A percentile compares a stretch with the other conserved stretches of the same genome.
These are phyloP conservation scores for Neurospora africana DNA, from an alignment of 495 filamentous ascomycete genomes.

Conservation along the genomic window DNA sequence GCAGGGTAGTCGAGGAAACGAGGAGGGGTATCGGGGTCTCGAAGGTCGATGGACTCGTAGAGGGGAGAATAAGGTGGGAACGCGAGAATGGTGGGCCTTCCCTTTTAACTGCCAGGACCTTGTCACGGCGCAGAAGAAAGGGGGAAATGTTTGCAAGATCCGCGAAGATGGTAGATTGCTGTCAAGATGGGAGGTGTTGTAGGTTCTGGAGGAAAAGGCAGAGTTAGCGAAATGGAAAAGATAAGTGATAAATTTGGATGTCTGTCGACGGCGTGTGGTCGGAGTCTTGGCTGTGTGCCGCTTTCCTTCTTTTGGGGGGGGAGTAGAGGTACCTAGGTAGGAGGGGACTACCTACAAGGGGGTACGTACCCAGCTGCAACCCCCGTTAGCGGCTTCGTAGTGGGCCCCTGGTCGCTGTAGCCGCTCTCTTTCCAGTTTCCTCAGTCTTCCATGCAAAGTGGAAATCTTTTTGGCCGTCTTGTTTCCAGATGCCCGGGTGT, in stretches of 20 bases:
- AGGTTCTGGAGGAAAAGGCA: neutral
- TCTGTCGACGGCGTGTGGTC: neutral
- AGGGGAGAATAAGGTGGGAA: neutral
- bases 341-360: neutral
- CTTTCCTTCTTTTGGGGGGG: neutral
- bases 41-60: neutral
- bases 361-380: neutral
- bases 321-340: too few relatives aligned
- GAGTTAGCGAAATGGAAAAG: neutral
- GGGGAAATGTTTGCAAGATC: neutral
- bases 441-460: neutral
- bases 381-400: neutral
- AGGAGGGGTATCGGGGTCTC: neutral
- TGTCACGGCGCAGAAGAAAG: neutral
- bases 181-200: neutral
- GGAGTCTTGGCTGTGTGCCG: neutral
- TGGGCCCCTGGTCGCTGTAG: neutral
- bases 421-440: neutral
- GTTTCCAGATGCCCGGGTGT: neutral
- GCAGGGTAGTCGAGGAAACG: neutral
- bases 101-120: neutral
- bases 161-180: neutral
- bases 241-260: neutral
- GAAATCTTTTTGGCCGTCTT: neutral
- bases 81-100: neutral